A percentile compares a stretch with the other conserved stretches of the same genome.
phyloP scores from a whole-genome alignment of 495 filamentous ascomycete genomes.

The Thermothielavioides terrestris region DNA sequence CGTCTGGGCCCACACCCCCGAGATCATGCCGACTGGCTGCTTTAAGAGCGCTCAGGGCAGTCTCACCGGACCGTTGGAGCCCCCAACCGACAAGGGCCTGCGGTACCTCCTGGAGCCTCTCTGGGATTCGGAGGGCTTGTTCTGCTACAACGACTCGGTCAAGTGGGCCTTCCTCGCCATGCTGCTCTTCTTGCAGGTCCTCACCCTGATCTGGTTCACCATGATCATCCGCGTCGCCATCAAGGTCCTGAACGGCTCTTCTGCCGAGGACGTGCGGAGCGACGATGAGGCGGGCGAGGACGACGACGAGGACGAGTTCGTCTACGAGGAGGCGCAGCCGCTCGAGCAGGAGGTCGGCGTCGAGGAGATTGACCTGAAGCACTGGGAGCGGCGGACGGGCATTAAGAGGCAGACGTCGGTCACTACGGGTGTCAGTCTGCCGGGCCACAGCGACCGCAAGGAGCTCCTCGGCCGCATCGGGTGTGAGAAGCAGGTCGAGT shows the following conservation, averaged over 20 bases:
- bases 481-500: conserved; percentile 58
- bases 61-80: conserved; percentile 43
- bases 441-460: conserved; percentile 63
- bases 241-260: conserved; percentile 63
- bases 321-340: conserved; percentile 40
- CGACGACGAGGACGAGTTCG: conserved; percentile 43
- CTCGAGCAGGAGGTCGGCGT: conserved; percentile 61
- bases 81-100: conserved; percentile 49
- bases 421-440: conserved; percentile 49
- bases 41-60: conserved; percentile 47
- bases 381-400: conserved; percentile 40
- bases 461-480: conserved; percentile 65
- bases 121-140: conserved; percentile 52
- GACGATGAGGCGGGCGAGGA: conserved; percentile 71
- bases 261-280: conserved; percentile 78
- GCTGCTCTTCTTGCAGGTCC: conserved; percentile 66
- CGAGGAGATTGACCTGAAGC: conserved; percentile 49
- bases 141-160: conserved; percentile 69
- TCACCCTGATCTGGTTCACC: conserved; percentile 81
- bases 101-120: conserved; percentile 63
- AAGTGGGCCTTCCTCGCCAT: conserved; percentile 66
- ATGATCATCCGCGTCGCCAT: conserved; percentile 78
- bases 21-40: conserved; percentile 57
- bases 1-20: conserved; percentile 61
- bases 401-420: conserved; percentile 32